phyloP scores from a whole-genome alignment of 371 early-diverging fungal genomes.

The Vairimorpha ceranae region DNA sequence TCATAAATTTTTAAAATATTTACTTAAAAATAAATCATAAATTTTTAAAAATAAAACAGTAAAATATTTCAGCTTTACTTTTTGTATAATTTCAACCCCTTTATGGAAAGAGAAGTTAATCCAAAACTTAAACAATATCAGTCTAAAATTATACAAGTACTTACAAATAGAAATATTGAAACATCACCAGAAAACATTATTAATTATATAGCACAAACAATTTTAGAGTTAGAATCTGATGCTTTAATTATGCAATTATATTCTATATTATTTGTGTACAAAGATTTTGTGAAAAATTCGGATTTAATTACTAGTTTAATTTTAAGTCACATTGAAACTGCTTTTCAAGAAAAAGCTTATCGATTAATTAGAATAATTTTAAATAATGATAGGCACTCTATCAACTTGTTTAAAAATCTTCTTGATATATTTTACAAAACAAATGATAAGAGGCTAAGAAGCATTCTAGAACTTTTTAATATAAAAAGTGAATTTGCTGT shows the following conservation, averaged over 20 bases:
- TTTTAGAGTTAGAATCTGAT: neutral
- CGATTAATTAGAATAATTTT: neutral
- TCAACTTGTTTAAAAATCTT: neutral
- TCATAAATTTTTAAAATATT: too few relatives aligned
- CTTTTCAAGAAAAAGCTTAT: neutral
- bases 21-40: too few relatives aligned
- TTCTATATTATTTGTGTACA: neutral
- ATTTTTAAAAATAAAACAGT: too few relatives aligned
- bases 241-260: neutral
- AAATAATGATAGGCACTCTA: neutral
- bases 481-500: neutral
- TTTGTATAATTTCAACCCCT: too few relatives aligned
- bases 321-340: neutral
- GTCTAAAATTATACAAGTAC: neutral
- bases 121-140: neutral
- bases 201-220: neutral
- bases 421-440: neutral
- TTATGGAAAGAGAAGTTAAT: slow-evolving; percentile 1
- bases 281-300: neutral
- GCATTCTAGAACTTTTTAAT: neutral
- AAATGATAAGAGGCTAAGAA: neutral
- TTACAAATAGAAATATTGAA: neutral
- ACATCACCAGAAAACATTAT: neutral
- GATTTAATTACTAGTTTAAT: neutral
- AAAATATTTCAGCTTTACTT: too few relatives aligned